Base-by-base conservation (phyloP, 2,329 filamentous ascomycete genomes). In the Fusarium sp. region DNA sequence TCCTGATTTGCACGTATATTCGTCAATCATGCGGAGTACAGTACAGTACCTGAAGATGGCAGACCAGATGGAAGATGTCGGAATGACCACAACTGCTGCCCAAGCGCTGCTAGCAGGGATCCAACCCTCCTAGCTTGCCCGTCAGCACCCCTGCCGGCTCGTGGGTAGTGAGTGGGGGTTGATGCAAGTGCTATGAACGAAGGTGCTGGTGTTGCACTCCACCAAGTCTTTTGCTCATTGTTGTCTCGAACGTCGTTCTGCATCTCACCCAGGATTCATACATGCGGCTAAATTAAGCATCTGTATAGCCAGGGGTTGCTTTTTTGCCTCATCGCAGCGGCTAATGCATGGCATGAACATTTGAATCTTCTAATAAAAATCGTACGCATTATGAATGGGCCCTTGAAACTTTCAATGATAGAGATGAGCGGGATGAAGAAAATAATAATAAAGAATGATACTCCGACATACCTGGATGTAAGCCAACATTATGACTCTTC, bases 251-350 rank as follows among this genome's bases (percentile, higher is more conserved):
- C 66, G 62, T 74, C 53, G 57, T 53, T 42, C 48, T 69, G 65
- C 61, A 69, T 61, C 60, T 65, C 45, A 42, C 27, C 54, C 55
- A 37, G 57, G 48, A 67, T 59, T 51, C 62, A 69, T 56, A 73
- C 61, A 72, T 74, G 72, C 61, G 61, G 61, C 72, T 74, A 74
- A 74, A 74, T 71, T 68, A 74, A 73, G 70, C 68, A 74, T 74
- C 65, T 70, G 59, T 72, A 56, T 65, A 57, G 55, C 53, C 69
- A 74, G 61, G 65, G 70, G 69, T 44, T 51, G 55, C 16, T 54
- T 57, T 57, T 57, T 70, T 61, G 47, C 62, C 58, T 65, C 53
- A 37, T 60, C 62, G 44, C 52, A 46, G 52, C 34, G 45, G 40
- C 61, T 47, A 57, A 60, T 65, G 66, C 60, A 69, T 64, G 42